phyloP scores from a whole-genome alignment of 306 rosid genomes.

The Potentilla sterilis region DNA sequence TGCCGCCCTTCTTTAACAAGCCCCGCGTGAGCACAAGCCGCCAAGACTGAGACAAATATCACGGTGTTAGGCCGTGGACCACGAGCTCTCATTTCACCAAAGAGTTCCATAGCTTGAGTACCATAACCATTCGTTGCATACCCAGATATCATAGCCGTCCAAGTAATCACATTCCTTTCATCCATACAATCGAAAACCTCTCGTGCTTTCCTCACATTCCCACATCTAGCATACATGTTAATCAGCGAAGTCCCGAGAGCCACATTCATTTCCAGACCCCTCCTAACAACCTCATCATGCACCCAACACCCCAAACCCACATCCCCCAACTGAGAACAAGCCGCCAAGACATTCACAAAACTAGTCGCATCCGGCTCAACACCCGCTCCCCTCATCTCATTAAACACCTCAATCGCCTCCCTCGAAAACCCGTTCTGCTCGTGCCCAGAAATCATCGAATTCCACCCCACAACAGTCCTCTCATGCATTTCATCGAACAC shows the following conservation, averaged over 20 bases:
- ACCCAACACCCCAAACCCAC: slow-evolving; percentile 66
- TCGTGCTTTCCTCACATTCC: slow-evolving; percentile 53
- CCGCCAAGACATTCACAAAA: slow-evolving; percentile 60
- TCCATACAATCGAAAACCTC: slow-evolving; percentile 62
- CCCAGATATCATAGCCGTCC: slow-evolving; percentile 94
- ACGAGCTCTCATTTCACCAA: slow-evolving; percentile 42
- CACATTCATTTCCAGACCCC: slow-evolving; percentile 47
- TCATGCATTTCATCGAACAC: slow-evolving; percentile 68
- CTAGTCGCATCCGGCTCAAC: slow-evolving; percentile 62
- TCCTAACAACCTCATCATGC: slow-evolving; percentile 46
- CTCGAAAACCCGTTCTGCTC: slow-evolving; percentile 65
- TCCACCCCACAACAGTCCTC: slow-evolving; percentile 74
- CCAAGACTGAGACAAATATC: slow-evolving; percentile 70
- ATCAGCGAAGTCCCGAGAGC: slow-evolving; percentile 71
- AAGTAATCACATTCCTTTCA: slow-evolving; percentile 67
- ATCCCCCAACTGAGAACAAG: slow-evolving; percentile 80
- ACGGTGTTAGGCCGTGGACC: slow-evolving; percentile 66
- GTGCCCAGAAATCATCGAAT: slow-evolving; percentile 76
- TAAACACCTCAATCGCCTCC: slow-evolving; percentile 54
- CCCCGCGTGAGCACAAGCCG: slow-evolving; percentile 95
- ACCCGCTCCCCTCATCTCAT: slow-evolving; percentile 41
- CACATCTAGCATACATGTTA: slow-evolving; percentile 85
- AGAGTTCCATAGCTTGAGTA: slow-evolving; percentile 59
- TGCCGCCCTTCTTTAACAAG: slow-evolving; percentile 64
- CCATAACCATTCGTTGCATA: slow-evolving; percentile 84